Evolutionary conservation across 228 moss, liverwort and hornwort genomes (phyloP).

Genomic region (Sphagnum fallax): DNA sequence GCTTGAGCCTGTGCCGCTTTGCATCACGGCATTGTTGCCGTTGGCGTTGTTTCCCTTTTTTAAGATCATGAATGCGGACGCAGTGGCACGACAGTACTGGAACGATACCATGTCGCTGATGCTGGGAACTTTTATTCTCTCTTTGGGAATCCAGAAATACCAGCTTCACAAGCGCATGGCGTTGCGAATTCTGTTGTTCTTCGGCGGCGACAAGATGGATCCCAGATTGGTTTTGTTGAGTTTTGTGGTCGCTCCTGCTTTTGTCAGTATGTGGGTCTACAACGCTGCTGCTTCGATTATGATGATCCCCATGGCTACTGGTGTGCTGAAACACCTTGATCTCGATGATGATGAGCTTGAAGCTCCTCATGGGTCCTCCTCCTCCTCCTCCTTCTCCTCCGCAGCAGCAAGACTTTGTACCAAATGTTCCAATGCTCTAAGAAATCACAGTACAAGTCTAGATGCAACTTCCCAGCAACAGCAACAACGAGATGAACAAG

Average conservation of each 20-base stretch:
- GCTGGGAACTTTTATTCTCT: constrained; percentile 79
- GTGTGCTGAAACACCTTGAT: constrained; percentile 27
- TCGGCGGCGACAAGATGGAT: constrained; percentile 73
- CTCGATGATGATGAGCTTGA: constrained; percentile 7
- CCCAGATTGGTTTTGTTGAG: constrained; percentile 64
- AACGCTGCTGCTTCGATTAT: constrained; percentile 78
- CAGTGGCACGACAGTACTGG: constrained; percentile 52
- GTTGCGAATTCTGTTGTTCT: constrained; percentile 48
- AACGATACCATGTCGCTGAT: constrained; percentile 80
- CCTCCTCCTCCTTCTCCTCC: no score
- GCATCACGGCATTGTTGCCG: constrained; percentile 66
- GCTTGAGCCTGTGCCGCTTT: constrained; percentile 65
- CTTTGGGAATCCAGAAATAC: constrained; percentile 62
- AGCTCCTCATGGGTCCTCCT: not conserved
- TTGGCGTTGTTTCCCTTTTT: constrained; percentile 68
- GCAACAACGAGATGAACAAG: not conserved
- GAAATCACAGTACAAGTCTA: no score
- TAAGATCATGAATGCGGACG: constrained; percentile 41
- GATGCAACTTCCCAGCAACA: not conserved
- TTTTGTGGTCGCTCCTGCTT: constrained; percentile 70
- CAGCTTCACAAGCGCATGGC: constrained; percentile 67
- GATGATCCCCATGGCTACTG: constrained; percentile 93
- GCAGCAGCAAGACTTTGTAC: no score
- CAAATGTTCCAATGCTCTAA: no score
- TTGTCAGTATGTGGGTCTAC: constrained; percentile 94